Evolutionary conservation across 2,329 filamentous ascomycete genomes (phyloP), one percentile per base, ranked within the genome.

Genomic region (Peltaster fructicola): DNA sequence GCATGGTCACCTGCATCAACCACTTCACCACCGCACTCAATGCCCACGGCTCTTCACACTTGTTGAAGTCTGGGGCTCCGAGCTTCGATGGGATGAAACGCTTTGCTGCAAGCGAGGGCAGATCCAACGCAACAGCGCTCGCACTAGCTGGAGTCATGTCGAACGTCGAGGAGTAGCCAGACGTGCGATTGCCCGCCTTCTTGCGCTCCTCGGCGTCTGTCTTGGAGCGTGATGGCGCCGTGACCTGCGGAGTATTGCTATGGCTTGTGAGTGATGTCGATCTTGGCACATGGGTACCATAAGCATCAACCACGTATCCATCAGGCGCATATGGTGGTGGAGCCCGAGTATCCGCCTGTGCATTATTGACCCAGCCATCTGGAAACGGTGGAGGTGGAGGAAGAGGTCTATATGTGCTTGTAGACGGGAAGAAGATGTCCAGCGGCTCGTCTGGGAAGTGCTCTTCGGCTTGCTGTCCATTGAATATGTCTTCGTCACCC

Each of bases 351-450:
- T 41, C 35, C 3, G 34, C 31, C 15, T 32, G 22, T n/a, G n/a
- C n/a, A n/a, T n/a, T n/a, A n/a, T n/a, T n/a, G n/a, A n/a, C n/a
- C n/a, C 22, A 29, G 7, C 20, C 23, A 17, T 12, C 16, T 20
- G 12, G 24, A 9, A 36, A 14, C 3, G 34, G 30, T 11, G 25
- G 57, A 52, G 82, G 53, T 56, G 70, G 59, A 40, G 70, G 66
- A 22, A 75, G 49, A 26, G 70, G 71, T 25, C 59, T 60, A 38
- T 52, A 58, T 58, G 34, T 67, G 56, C 47, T 51, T 18, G 80
- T 80, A 10, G 84, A 84, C 41, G 95, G 82, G 48, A 90, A 98
- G 47, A 92, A 92, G 45, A 95, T 72, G 40, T 92, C 88, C 10
- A 77, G 78, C 33, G 81, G 79, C 28, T 82, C 80, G 44, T 45